Conservation (phyloP, 768 basidiomycete genomes). For the Harrya chromipes region DNA sequence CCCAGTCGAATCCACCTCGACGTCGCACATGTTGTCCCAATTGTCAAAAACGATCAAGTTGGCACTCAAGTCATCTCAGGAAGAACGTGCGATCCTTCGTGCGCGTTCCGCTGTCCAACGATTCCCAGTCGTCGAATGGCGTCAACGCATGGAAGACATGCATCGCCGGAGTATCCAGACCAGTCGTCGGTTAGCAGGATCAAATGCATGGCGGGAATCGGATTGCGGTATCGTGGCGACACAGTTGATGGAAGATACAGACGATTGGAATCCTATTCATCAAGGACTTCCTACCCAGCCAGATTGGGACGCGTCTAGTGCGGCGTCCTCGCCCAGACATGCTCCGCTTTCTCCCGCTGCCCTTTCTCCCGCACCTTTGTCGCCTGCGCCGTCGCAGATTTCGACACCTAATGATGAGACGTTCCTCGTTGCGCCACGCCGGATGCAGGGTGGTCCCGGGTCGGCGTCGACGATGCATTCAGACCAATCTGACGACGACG, state of each 20-base stretch:
- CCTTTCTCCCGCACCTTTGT: conserved; percentile 44
- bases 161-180: conserved; percentile 77
- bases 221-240: conserved; percentile 50
- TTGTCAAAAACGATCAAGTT: conserved; percentile 92
- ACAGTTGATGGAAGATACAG: conserved; percentile 58
- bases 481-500: conserved; percentile 62
- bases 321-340: conserved; percentile 38
- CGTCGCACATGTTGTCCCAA: conserved; percentile 93
- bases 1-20: conserved; percentile 91
- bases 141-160: conserved; percentile 93
- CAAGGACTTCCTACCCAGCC: conserved; percentile 67
- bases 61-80: conserved; percentile 85
- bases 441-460: conserved; percentile 27
- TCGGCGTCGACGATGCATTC: conserved; percentile 38
- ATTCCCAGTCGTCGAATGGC: conserved; percentile 98
- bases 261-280: conserved; percentile 76
- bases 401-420: conserved; percentile 47
- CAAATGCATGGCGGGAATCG: conserved; percentile 74
- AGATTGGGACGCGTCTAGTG: conserved; percentile 70
- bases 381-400: conserved; percentile 63
- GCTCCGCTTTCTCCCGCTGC: conserved; percentile 44
- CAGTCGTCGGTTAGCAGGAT: conserved; percentile 66
- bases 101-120: conserved; percentile 93
- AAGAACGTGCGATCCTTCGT: conserved; percentile 89
- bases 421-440: conserved; percentile 36